Evolutionary conservation across 2,329 filamentous ascomycete genomes (phyloP).

Genomic region (Alternaria conjuncta): DNA sequence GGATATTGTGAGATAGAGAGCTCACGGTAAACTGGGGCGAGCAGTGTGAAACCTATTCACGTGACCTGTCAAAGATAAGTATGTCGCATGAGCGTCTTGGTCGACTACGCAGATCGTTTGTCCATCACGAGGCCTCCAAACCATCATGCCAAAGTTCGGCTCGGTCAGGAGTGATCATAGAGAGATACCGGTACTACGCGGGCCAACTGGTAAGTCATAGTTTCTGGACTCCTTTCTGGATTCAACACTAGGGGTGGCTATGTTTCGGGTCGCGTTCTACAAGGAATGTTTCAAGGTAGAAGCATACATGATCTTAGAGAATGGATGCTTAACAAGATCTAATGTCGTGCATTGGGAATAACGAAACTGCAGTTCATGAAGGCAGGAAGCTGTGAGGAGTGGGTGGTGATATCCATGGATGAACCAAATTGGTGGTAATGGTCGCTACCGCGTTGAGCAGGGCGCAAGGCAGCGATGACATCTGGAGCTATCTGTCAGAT

Average conservation of each 20-base stretch:
- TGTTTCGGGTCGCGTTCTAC: neutral
- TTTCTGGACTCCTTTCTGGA: neutral
- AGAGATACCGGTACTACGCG: neutral
- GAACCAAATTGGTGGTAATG: neutral
- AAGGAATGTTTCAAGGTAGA: neutral
- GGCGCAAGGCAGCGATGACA: neutral
- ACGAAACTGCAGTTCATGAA: neutral
- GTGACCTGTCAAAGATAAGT: no score
- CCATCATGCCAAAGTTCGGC: neutral
- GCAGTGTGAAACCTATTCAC: no score
- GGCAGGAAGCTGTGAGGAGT: neutral
- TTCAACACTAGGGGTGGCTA: neutral
- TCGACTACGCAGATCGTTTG: fast-evolving
- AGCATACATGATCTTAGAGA: neutral
- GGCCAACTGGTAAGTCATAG: neutral
- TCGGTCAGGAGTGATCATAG: neutral
- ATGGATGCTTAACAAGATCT: neutral
- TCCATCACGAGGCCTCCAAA: no score
- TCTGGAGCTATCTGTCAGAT: neutral
- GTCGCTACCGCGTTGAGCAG: neutral
- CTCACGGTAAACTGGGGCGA: no score
- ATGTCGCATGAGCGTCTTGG: neutral
- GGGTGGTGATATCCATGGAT: neutral
- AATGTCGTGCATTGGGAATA: neutral
- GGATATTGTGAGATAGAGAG: no score